A percentile compares a stretch with the other conserved stretches of the same genome.
These are phyloP conservation scores for Astrocystis sublimbata DNA, from an alignment of 495 filamentous ascomycete genomes.

Conservation along the genomic window DNA sequence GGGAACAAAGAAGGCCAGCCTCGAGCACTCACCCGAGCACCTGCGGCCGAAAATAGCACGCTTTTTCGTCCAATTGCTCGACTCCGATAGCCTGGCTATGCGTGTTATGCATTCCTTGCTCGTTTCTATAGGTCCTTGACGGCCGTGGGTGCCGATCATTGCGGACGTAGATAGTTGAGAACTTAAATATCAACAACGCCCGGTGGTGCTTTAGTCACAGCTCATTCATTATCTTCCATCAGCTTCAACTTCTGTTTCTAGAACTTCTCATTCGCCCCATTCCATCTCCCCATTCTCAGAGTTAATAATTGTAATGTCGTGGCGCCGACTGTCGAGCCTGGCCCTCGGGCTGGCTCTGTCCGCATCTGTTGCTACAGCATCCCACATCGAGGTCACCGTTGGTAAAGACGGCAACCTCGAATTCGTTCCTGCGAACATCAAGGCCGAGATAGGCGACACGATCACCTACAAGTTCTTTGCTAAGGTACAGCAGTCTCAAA, in stretches of 20 bases:
- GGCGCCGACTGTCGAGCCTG: slow-evolving; percentile 25
- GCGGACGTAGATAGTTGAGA: background rate
- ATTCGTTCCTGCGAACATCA: slow-evolving; percentile 38
- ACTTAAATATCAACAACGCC: slow-evolving; percentile 10
- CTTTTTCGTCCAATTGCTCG: background rate
- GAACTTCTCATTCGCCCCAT: slow-evolving; percentile 10
- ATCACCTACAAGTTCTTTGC: slow-evolving; percentile 65
- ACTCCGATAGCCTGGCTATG: background rate
- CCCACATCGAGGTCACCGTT: slow-evolving; percentile 37
- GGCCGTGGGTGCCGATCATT: too few relatives aligned
- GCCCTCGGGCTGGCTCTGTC: slow-evolving; percentile 30
- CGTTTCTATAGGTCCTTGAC: background rate
- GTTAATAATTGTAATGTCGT: slow-evolving; percentile 27
- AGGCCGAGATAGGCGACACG: slow-evolving; percentile 42
- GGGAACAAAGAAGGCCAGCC: background rate
- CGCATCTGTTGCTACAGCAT: slow-evolving; percentile 31
- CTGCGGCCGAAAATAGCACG: slow-evolving; percentile 13
- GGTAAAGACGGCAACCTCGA: slow-evolving; percentile 39
- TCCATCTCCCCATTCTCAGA: background rate
- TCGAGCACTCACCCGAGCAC: background rate
- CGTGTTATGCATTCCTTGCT: background rate
- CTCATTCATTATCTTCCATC: background rate
- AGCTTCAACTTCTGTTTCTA: too few relatives aligned
- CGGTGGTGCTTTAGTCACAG: background rate
- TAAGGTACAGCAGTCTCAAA: slow-evolving; percentile 27